phyloP scores from a whole-genome alignment of 2,329 filamentous ascomycete species.

The Epichloe scottii region DNA sequence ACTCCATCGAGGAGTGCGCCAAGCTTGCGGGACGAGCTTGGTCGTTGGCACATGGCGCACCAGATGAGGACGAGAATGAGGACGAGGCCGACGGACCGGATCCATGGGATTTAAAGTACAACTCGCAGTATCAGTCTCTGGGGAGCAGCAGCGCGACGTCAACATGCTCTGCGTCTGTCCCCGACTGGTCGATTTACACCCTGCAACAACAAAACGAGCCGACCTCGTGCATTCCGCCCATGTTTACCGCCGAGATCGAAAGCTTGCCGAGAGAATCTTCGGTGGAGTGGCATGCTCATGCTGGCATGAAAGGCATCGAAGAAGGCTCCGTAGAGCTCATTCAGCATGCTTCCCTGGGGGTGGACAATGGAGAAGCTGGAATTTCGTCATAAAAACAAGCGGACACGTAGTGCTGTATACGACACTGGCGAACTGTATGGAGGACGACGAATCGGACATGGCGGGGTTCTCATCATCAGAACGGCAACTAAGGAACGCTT shows the following conservation, averaged over 20 bases:
- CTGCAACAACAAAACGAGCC: slow-evolving; percentile 24
- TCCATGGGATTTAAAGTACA: slow-evolving; percentile 55
- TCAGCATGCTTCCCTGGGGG: slow-evolving; percentile 6
- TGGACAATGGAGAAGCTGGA: slow-evolving; percentile 18
- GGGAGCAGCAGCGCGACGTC: slow-evolving; percentile 15
- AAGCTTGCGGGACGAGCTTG: slow-evolving; percentile 34
- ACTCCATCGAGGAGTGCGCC: slow-evolving; percentile 23
- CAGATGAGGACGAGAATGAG: slow-evolving; percentile 29
- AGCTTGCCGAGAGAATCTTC: slow-evolving; percentile 60
- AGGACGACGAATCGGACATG: not conserved
- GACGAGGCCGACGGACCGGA: slow-evolving; percentile 41
- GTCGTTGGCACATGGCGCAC: slow-evolving; percentile 29
- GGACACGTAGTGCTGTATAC: slow-evolving; percentile 19
- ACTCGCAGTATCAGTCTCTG: slow-evolving; percentile 33
- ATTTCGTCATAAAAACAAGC: slow-evolving; percentile 13
- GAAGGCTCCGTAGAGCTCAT: slow-evolving; percentile 17
- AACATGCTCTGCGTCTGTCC: slow-evolving; percentile 21
- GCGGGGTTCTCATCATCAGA: slow-evolving; percentile 1
- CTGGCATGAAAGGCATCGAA: slow-evolving; percentile 36
- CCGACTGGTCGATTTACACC: slow-evolving; percentile 37
- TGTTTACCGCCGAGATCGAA: slow-evolving; percentile 65
- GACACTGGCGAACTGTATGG: slow-evolving; percentile 11
- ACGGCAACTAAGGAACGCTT: not conserved
- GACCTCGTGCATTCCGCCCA: slow-evolving; percentile 39
- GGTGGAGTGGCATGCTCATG: slow-evolving; percentile 73